A percentile compares a stretch with the other conserved stretches of the same genome.
These are phyloP conservation scores for Emmonsia crescens DNA, from an alignment of 2,329 filamentous ascomycete species.

Conservation along the genomic window DNA sequence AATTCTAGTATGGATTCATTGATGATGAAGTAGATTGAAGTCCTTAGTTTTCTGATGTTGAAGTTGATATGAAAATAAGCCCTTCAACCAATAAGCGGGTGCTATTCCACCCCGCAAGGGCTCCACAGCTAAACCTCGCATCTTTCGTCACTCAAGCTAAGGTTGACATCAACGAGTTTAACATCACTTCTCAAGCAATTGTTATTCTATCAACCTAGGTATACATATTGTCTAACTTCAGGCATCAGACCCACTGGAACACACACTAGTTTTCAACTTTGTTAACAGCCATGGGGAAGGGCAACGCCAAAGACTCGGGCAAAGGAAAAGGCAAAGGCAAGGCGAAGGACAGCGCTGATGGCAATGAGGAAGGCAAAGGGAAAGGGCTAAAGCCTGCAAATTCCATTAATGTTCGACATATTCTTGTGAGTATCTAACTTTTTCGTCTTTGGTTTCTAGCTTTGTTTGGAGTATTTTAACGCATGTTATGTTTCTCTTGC, in stretches of 20 bases:
- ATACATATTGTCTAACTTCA: not conserved
- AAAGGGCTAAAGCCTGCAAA: conserved; percentile 48
- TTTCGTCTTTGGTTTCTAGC: not conserved
- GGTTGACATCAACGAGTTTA: not conserved
- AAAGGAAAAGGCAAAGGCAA: conserved; percentile 33
- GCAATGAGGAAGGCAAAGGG: conserved; percentile 23
- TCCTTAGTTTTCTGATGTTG: not conserved
- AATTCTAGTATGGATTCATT: too few species aligned
- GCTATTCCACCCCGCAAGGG: too few species aligned
- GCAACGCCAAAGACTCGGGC: conserved; percentile 21
- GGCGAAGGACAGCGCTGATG: conserved; percentile 26
- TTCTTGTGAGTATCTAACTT: conserved; percentile 36
- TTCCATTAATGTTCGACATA: conserved; percentile 55
- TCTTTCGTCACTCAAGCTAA: too few species aligned
- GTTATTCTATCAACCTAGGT: not conserved
- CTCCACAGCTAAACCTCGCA: too few species aligned
- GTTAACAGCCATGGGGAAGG: not conserved
- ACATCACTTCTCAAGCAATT: not conserved
- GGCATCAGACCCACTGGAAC: not conserved
- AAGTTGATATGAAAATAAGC: not conserved
- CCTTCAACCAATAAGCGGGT: too few species aligned
- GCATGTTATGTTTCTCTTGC: not conserved
- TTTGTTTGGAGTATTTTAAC: not conserved
- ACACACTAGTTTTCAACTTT: not conserved
- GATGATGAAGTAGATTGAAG: too few species aligned